phyloP scores from a whole-genome alignment of 805 yeast species.

The Pichia manshurica region DNA sequence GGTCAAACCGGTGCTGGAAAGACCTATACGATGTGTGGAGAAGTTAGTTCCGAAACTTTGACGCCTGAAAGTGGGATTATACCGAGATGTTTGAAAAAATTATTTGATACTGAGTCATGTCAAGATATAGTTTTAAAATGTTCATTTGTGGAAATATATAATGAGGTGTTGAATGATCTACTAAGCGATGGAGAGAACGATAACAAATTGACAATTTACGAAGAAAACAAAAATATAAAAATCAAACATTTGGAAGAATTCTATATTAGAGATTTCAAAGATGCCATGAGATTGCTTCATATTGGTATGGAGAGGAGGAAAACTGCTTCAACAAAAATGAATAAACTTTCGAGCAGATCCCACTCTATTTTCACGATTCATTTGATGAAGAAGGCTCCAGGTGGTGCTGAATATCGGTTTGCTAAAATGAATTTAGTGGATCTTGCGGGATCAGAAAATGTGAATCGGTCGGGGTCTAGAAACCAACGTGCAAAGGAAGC shows the following conservation, averaged over 20 bases:
- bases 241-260: slow-evolving; percentile 65
- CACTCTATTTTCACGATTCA: slow-evolving; percentile 70
- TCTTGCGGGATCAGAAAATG: slow-evolving; percentile 92
- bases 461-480: slow-evolving; percentile 79
- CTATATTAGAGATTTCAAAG: slow-evolving; percentile 45
- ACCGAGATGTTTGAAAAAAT: slow-evolving; percentile 41
- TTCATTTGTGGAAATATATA: slow-evolving; percentile 51
- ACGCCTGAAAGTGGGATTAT: slow-evolving; percentile 41
- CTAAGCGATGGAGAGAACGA: slow-evolving; percentile 32
- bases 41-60: slow-evolving; percentile 22
- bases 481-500: slow-evolving; percentile 89
- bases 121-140: slow-evolving; percentile 42
- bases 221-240: slow-evolving; percentile 32
- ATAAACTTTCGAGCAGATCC: slow-evolving; percentile 67
- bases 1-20: slow-evolving; percentile 63
- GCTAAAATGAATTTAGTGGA: slow-evolving; percentile 67
- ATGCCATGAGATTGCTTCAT: slow-evolving; percentile 51
- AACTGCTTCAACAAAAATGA: slow-evolving; percentile 69
- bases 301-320: slow-evolving; percentile 55
- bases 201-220: slow-evolving; percentile 36
- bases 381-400: slow-evolving; percentile 39
- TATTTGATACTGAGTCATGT: slow-evolving; percentile 30
- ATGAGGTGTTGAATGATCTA: slow-evolving; percentile 38
- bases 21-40: slow-evolving; percentile 57
- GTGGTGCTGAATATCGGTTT: slow-evolving; percentile 24